Evolutionary conservation across 257 asterid genomes (phyloP).

Genomic region (Forsythia viridissima): DNA sequence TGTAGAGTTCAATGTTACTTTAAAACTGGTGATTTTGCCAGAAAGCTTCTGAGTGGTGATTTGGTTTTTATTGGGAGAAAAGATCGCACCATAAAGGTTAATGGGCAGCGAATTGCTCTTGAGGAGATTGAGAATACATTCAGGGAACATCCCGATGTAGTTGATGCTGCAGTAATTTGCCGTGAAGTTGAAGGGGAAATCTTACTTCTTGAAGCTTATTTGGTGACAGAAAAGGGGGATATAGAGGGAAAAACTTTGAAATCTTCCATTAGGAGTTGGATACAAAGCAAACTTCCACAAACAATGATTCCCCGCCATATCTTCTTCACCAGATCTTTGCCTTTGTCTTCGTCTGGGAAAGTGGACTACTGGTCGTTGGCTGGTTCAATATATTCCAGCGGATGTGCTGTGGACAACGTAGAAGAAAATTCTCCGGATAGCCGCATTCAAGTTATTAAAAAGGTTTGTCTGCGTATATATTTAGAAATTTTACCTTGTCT

Average conservation of each 20-base stretch:
- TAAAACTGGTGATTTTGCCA: conserved; percentile 87
- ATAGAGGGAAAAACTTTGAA: conserved; percentile 43
- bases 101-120: conserved; percentile 81
- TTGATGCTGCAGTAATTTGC: conserved; percentile 80
- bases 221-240: conserved; percentile 46
- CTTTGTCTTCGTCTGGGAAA: conserved; percentile 84
- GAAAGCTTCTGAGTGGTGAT: conserved; percentile 79
- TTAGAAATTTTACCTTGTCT: not conserved
- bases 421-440: conserved; percentile 45
- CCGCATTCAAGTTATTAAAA: conserved; percentile 57
- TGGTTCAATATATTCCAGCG: conserved; percentile 37
- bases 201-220: conserved; percentile 71
- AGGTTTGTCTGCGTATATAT: conserved; percentile 47
- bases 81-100: conserved; percentile 79
- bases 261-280: conserved; percentile 64
- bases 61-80: conserved; percentile 78
- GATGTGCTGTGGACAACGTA: conserved; percentile 27
- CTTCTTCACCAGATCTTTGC: conserved; percentile 57
- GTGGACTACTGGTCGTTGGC: conserved; percentile 71
- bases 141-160: conserved; percentile 65
- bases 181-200: conserved; percentile 53
- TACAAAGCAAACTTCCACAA: conserved; percentile 62
- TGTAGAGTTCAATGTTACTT: conserved; percentile 42
- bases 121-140: conserved; percentile 81
- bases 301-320: conserved; percentile 64